Conservation (phyloP, 108 stramenopile genomes). For the Cylindrotheca closterium region DNA sequence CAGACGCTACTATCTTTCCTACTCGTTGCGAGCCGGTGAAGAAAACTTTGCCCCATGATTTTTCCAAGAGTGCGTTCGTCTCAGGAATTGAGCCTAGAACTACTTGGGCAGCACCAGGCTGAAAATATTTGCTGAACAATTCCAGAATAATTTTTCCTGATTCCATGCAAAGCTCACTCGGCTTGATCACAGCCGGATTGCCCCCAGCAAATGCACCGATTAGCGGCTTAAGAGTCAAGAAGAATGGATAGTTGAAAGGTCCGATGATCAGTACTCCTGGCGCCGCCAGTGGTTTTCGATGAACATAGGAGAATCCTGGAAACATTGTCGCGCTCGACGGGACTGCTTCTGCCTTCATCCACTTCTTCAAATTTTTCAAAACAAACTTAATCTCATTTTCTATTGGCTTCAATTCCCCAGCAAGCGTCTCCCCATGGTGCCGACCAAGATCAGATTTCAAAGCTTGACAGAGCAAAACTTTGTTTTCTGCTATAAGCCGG, state of each 20-base stretch:
- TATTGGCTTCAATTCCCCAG: constrained; percentile 28
- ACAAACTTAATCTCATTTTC: constrained; percentile 28
- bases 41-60: constrained; percentile 73
- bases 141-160: constrained; percentile 41
- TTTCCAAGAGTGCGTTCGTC: constrained; percentile 57
- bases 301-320: constrained; percentile 25
- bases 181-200: constrained; percentile 82
- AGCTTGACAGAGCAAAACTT: constrained; percentile 23
- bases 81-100: constrained; percentile 70
- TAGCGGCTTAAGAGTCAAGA: constrained; percentile 51
- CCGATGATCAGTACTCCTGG: constrained; percentile 62
- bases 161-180: constrained; percentile 57
- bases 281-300: constrained; percentile 24
- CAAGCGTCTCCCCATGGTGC: constrained; percentile 23
- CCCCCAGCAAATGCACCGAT: constrained; percentile 82
- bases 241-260: constrained; percentile 89
- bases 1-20: constrained; percentile 66
- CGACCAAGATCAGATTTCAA: constrained; percentile 42
- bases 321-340: constrained; percentile 17
- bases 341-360: constrained; percentile 36
- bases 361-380: constrained; percentile 23
- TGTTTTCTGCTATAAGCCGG: constrained; percentile 28
- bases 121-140: constrained; percentile 61
- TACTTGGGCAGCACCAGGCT: constrained; percentile 50
- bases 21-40: constrained; percentile 85